phyloP scores from a whole-genome alignment of 2,329 filamentous ascomycete genomes.

The Thyridium curvatum region DNA sequence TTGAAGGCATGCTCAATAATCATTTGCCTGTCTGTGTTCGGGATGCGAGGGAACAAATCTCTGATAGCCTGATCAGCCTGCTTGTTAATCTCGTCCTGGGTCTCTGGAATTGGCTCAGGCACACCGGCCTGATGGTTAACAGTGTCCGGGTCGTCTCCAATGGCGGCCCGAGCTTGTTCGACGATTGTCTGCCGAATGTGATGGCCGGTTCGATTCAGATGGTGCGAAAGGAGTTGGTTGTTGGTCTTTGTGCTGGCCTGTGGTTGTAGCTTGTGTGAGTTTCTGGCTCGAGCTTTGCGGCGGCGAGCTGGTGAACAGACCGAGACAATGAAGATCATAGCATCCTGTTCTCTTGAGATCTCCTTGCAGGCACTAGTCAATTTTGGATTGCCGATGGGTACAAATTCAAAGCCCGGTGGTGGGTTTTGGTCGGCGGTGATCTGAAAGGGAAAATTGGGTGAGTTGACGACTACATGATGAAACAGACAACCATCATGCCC shows the following conservation, averaged over 20 bases:
- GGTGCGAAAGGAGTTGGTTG: slow-evolving; percentile 5
- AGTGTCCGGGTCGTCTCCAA: slow-evolving; percentile 17
- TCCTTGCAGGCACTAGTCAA: slow-evolving; percentile 59
- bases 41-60: slow-evolving; percentile 60
- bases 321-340: slow-evolving; percentile 62
- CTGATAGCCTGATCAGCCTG: slow-evolving; percentile 57
- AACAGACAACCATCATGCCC: background rate
- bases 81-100: slow-evolving; percentile 52
- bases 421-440: slow-evolving; percentile 44
- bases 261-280: no score
- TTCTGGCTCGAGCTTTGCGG: no score
- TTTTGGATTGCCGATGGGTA: slow-evolving; percentile 56
- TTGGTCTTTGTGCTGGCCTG: no score
- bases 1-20: slow-evolving; percentile 59
- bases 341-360: slow-evolving; percentile 53
- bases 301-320: slow-evolving; percentile 31
- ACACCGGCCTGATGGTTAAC: slow-evolving; percentile 15
- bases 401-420: slow-evolving; percentile 56
- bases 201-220: slow-evolving; percentile 54
- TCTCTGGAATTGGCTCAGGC: slow-evolving; percentile 54
- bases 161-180: slow-evolving; percentile 39
- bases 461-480: background rate
- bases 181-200: slow-evolving; percentile 55
- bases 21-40: slow-evolving; percentile 55
- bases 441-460: slow-evolving; percentile 26